These are phyloP conservation scores for Talaromyces ruber DNA, from an alignment of 495 filamentous ascomycete species.

Conservation along the genomic window DNA sequence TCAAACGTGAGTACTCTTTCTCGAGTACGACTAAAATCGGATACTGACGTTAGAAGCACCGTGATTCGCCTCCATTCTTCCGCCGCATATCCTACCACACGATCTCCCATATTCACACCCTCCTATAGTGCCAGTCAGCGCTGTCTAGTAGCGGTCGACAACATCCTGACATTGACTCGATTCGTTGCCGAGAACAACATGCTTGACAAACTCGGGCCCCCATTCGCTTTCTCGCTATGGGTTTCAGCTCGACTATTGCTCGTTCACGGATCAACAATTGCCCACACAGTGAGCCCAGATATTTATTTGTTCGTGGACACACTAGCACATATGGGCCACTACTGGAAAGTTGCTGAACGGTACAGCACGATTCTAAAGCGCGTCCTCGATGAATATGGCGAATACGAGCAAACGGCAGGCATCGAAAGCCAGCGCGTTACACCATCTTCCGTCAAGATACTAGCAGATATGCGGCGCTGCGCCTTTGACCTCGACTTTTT, in stretches of 20 bases:
- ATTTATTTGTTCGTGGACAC: conserved; percentile 75
- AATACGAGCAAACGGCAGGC: conserved; percentile 55
- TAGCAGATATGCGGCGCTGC: conserved; percentile 77
- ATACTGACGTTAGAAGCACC: conserved; percentile 44
- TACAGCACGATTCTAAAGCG: conserved; percentile 74
- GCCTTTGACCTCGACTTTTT: conserved; percentile 84
- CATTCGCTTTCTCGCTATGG: conserved; percentile 86
- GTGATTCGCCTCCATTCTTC: conserved; percentile 88
- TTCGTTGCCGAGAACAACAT: conserved; percentile 66
- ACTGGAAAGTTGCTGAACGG: conserved; percentile 76
- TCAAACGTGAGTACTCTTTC: conserved; percentile 44
- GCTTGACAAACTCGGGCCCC: conserved; percentile 72
- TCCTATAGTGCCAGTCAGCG: conserved; percentile 75
- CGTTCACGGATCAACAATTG: conserved; percentile 80
- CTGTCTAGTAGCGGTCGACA: conserved; percentile 75
- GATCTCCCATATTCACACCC: conserved; percentile 77
- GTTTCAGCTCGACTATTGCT: conserved; percentile 80
- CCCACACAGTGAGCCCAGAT: conserved; percentile 67
- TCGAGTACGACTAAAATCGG: not conserved
- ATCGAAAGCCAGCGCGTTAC: conserved; percentile 58
- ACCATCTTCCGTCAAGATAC: conserved; percentile 72
- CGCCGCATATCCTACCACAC: conserved; percentile 79
- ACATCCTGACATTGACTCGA: conserved; percentile 65
- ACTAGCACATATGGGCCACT: conserved; percentile 65
- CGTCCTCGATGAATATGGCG: conserved; percentile 75